These are phyloP conservation scores for Magnaporthiopsis poae DNA, from an alignment of 2,329 filamentous ascomycete species.

Conservation along the genomic window DNA sequence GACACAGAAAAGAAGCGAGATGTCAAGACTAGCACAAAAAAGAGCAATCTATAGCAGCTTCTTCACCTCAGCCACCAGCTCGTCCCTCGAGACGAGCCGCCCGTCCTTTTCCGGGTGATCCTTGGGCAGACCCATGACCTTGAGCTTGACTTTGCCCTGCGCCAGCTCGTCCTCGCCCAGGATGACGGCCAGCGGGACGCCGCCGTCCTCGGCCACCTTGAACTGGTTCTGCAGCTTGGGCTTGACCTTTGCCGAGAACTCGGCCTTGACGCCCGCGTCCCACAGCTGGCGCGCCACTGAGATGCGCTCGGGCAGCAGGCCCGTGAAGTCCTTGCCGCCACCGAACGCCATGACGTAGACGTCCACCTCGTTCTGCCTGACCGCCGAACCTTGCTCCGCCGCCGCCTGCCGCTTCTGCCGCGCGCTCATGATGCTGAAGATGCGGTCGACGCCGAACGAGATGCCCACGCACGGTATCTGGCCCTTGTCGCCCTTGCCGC, in stretches of 20 bases:
- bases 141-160: slow-evolving; percentile 75
- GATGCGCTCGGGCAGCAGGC: slow-evolving; percentile 76
- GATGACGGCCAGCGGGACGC: slow-evolving; percentile 77
- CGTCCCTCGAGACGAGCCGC: slow-evolving; percentile 55
- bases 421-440: slow-evolving; percentile 84
- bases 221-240: slow-evolving; percentile 83
- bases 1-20: neutral
- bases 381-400: slow-evolving; percentile 30
- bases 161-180: slow-evolving; percentile 83
- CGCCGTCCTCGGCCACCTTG: slow-evolving; percentile 72
- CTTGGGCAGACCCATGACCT: slow-evolving; percentile 64
- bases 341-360: slow-evolving; percentile 93
- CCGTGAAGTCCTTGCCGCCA: slow-evolving; percentile 72
- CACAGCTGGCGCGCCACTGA: slow-evolving; percentile 65
- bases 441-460: slow-evolving; percentile 90
- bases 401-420: slow-evolving; percentile 42
- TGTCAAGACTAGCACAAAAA: neutral
- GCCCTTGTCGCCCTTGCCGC: slow-evolving; percentile 59
- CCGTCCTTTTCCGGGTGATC: slow-evolving; percentile 88
- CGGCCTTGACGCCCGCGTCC: slow-evolving; percentile 81
- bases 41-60: slow-evolving; percentile 12
- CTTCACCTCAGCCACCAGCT: slow-evolving; percentile 56
- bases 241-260: slow-evolving; percentile 83
- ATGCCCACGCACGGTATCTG: slow-evolving; percentile 86
- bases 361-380: slow-evolving; percentile 63